Percentiles rank a stretch among this genome's conserved stretches.
phyloP scores from a whole-genome alignment of 108 stramenopile genomes.

The Cyclotella sp. region DNA sequence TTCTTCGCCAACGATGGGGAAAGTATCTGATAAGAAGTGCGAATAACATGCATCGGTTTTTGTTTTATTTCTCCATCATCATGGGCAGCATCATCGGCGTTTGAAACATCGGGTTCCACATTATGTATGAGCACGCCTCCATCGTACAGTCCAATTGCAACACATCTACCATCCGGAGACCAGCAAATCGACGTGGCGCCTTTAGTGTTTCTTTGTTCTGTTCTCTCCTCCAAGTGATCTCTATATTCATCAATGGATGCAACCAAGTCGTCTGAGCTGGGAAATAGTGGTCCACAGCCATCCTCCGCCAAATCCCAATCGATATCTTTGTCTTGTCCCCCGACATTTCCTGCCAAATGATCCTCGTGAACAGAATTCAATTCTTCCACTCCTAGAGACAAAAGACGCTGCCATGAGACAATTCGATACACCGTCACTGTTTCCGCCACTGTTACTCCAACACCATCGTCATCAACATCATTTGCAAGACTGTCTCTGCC shows the following conservation, averaged over 20 bases:
- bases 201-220: conserved; percentile 5
- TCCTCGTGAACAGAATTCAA: conserved; percentile 33
- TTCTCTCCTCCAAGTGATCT: no score
- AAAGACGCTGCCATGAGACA: conserved; percentile 72
- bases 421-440: conserved; percentile 66
- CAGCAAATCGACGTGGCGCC: conserved; percentile 49
- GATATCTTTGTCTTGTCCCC: conserved; percentile 14
- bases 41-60: conserved; percentile 22
- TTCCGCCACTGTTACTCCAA: conserved; percentile 15
- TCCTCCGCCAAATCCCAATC: conserved; percentile 41
- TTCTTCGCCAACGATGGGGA: not conserved
- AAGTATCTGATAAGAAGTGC: conserved; percentile 6
- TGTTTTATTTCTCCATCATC: conserved; percentile 1
- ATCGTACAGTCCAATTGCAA: conserved; percentile 64
- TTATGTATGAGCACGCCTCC: conserved; percentile 57
- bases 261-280: not conserved
- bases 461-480: not conserved
- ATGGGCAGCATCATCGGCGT: conserved; percentile 7
- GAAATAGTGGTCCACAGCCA: conserved; percentile 21
- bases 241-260: not conserved
- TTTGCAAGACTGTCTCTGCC: not conserved
- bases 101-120: conserved; percentile 49
- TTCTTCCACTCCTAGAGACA: conserved; percentile 38
- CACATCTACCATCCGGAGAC: conserved; percentile 78
- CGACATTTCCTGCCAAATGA: conserved; percentile 7